Base-by-base conservation (phyloP, 352 stramenopile genomes). In the Globisporangium apiculatum region DNA sequence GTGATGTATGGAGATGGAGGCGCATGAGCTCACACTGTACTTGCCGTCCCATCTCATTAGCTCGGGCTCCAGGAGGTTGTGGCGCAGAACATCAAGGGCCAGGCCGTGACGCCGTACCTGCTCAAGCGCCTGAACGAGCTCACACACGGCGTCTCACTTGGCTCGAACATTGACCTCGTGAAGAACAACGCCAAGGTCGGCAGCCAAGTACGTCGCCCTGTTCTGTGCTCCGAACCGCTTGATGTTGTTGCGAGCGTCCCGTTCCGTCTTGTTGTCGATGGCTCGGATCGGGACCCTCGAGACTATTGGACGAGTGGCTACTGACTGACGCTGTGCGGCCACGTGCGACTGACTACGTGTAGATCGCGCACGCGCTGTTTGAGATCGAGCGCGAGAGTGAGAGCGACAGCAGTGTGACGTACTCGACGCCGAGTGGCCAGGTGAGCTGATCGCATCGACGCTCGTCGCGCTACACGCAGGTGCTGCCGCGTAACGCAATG, bases 131-230 rank as follows among this genome's bases (percentile, higher is more conserved):
- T 99, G 36, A 96, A 98, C 53, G 84, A 98, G 68, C 89, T 97
- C 64, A 99, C 97, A 36, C 72, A 79, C n/a, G 96, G 96, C 41
- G 71, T 65, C 11, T 97, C 87, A 10, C 82, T 99, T 31, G 68
- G 81, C 38, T 97, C 94, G 36, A 99, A 99, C 76, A 98, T 99
- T 51, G 84, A 95, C 14, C 74, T 99, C 17, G 95, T 99, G 15
- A 93, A 96, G 65, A 94, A 97, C 70, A 99, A 99, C 72, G 97
- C 96, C 11, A 74, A 72, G 45, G 73, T 99, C 35, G 97, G 96
- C 48, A 96, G 95, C 31, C 79, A 98, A 66, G 96, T 99, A 61
- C 15, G 50, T 57, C 11, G 11, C 38, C 15, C 36, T 7, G n/a
- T 6, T 9, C 31, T 53, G 24, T 31, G 24, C 24, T 31, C 24